Base-by-base conservation (phyloP, 305 asterid genomes). In the Fraxinus nigra region DNA sequence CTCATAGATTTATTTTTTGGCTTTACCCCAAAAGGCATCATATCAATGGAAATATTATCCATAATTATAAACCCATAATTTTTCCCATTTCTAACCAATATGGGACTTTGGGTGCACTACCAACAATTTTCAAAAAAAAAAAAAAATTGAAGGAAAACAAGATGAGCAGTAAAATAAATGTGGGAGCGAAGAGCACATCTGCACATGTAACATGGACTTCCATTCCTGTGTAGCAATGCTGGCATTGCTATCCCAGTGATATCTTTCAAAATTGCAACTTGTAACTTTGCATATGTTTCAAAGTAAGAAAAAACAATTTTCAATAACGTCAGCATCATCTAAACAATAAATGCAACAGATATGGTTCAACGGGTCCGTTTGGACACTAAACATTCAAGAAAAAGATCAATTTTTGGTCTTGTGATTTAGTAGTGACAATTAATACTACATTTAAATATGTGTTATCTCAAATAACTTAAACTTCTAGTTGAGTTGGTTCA, bases 301-400 rank as follows among this genome's bases (percentile, higher is more conserved):
- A 54, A 75, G 61, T 43, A 26, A 30, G 59, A 67, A 78, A 61
- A 83, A 82, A 84, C 86, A 83, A 87, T 81, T 83, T 30, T 32
- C 14, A 38, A 80, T 48, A 59, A 87, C 86, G 87, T 87, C 90
- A 89, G 79, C 85, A 51, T 76, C 82, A 84, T 84, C 84, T 67
- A 37, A 81, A 48, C 90, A 85, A 73, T 89, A 87, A 89, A 87
- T 89, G 90, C 89, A 59, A 80, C 80, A 87, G 90, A 89, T 87
- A 82, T 81, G 34, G 75, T 16, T 43, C 8, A 81, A 76, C 67
- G 35, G 33, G 82, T 34, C 38, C 38, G 1, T 78, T 76, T 82
- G 72, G 78, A 78, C 85, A 76, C 14, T 75, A 30, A 80, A 61
- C 56, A 34, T 34, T 5, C 38, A 34, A 34, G 38, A 8, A 67